phyloP scores from a whole-genome alignment of 164 flowering plant species.

The Platanus orientalis region DNA sequence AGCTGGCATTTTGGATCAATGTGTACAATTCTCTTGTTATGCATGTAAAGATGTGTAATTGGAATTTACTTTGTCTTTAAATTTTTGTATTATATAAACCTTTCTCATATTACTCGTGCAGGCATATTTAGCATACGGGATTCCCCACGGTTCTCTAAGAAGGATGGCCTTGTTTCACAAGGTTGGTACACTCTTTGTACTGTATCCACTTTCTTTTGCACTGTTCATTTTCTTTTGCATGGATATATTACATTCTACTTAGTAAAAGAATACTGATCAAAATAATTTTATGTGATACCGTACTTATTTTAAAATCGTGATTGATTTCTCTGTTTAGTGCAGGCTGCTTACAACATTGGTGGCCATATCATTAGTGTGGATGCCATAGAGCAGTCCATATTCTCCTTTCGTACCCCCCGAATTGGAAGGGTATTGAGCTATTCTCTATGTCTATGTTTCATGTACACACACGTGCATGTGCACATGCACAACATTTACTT shows the following conservation, averaged over 20 bases:
- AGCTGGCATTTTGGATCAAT: conserved; percentile 88
- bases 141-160: conserved; percentile 63
- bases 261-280: neutral
- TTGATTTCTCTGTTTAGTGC: conserved; percentile 44
- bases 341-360: conserved; percentile 91
- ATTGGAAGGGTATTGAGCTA: conserved; percentile 51
- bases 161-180: conserved; percentile 87
- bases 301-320: conserved; percentile 11
- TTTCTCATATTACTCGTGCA: conserved; percentile 23
- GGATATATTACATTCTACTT: neutral
- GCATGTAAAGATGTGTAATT: conserved; percentile 55
- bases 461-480: neutral
- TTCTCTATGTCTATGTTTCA: neutral
- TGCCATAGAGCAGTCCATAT: conserved; percentile 69
- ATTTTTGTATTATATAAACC: conserved; percentile 7
- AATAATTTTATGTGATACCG: neutral
- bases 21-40: conserved; percentile 80
- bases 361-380: conserved; percentile 67
- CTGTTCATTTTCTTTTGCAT: neutral
- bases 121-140: conserved; percentile 88
- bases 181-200: conserved; percentile 39
- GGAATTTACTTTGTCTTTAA: neutral
- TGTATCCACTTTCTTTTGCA: neutral
- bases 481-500: neutral
- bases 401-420: conserved; percentile 61